Evolutionary conservation across 2,329 filamentous ascomycete species (phyloP).

Genomic region (Westerdykella sp.): DNA sequence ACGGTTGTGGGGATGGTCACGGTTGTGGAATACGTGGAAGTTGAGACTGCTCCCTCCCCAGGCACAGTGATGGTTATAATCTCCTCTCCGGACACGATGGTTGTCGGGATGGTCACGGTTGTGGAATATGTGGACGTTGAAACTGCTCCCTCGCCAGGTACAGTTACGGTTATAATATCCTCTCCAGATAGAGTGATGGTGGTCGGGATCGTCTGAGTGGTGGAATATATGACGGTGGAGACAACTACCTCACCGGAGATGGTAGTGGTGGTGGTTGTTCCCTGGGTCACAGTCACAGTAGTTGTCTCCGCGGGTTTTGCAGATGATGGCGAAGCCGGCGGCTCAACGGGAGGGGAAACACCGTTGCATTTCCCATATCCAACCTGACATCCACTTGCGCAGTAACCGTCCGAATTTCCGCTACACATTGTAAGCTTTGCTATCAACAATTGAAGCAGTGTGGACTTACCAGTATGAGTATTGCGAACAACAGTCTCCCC

Average conservation of each 20-base stretch:
- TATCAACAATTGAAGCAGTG: not conserved
- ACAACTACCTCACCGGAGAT: constrained; percentile 17
- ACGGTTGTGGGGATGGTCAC: not conserved
- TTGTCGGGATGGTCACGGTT: constrained; percentile 39
- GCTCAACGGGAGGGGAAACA: constrained; percentile 5
- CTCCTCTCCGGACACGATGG: constrained; percentile 2
- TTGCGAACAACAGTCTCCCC: constrained; percentile 40
- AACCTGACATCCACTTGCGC: constrained; percentile 7
- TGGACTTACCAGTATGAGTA: not conserved
- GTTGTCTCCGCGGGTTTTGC: not conserved
- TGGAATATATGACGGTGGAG: constrained; percentile 51
- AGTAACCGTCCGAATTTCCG: constrained; percentile 7
- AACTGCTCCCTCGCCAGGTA: constrained; percentile 21
- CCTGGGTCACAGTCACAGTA: too few species aligned
- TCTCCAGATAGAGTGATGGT: not conserved
- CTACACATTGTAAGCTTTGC: not conserved
- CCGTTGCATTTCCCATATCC: too few species aligned
- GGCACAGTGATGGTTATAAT: not conserved
- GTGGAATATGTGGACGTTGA: constrained; percentile 51
- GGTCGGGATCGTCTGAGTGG: constrained; percentile 20
- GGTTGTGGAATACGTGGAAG: constrained; percentile 1
- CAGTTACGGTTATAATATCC: too few species aligned
- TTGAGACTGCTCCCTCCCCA: constrained; percentile 44
- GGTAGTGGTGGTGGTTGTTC: not conserved
- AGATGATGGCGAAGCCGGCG: not conserved